Evolutionary conservation across 352 stramenopile genomes (phyloP), one percentile per base, ranked within the genome.

Genomic region (Phytophthora boehmeriae): DNA sequence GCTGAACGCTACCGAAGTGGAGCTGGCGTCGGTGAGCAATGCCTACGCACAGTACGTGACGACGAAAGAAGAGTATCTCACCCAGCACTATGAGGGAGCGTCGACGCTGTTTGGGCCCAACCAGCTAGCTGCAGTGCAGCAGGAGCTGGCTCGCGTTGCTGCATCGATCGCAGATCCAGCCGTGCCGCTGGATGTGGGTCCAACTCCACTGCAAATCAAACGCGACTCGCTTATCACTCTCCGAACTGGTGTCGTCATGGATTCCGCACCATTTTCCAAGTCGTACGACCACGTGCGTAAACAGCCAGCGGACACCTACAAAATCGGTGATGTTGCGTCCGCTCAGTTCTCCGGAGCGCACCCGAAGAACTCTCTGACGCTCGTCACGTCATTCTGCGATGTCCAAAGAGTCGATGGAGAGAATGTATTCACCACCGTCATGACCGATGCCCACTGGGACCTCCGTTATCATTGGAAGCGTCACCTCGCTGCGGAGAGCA

Each of bases 61-160:
- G 0, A 88, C 78, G 0, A 47, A 47, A 6, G 77, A 88, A 16
- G 78, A 88, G 61, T 88, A 88, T 57, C 22, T 51, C 16, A 51
- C 39, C 14, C 78, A 88, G 60, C 50, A 86, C 54, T 88, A 88
- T 55, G 78, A 88, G 60, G 78, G 78, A 19, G 78, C 78, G 32
- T 88, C 76, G 20, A 88, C 78, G 14, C 58, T 83, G 23, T 88
- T 88, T 43, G 78, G 78, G 14, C 76, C 77, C 2, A 85, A 88
- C 44, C 74, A 88, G 51, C 53, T 88, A 8, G 59, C 42, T 19
- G 78, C 71, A 9, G 30, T 86, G 19, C 72, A 79, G 30, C 71
- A 86, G 23, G 75, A 85, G 59, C 61, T 80, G 16, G 44, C 54
- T 9, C 68, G 72, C 5, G 70, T 80, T 10, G 70, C 68, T 5